phyloP scores from a whole-genome alignment of 208 protist genomes.

The Leishmania turanica region DNA sequence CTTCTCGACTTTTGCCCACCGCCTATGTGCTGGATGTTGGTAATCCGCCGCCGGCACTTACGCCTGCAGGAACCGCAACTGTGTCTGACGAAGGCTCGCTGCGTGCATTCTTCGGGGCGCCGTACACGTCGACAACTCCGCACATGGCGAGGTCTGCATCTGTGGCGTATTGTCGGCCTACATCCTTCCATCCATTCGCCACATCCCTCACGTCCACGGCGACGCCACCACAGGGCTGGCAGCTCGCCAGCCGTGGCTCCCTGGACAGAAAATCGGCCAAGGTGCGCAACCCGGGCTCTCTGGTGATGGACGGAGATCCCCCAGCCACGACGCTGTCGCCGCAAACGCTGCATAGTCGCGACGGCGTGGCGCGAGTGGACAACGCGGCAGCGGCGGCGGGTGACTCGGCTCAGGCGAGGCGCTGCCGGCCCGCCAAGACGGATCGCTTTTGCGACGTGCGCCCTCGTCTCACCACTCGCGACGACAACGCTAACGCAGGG shows the following conservation, averaged over 20 bases:
- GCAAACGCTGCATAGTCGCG: background rate
- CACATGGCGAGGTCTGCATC: background rate
- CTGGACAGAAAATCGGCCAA: background rate
- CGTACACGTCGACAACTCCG: background rate
- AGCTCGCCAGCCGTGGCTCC: too few relatives aligned
- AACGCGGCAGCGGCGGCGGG: background rate
- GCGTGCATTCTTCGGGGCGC: background rate
- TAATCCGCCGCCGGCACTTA: background rate
- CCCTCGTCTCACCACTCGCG: background rate
- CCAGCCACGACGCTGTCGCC: background rate
- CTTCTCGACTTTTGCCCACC: conserved; percentile 2
- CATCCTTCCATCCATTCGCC: conserved; percentile 1
- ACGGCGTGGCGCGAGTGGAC: background rate
- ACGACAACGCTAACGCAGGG: background rate
- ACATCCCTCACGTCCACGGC: background rate
- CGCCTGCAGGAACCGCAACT: background rate
- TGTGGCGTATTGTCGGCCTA: conserved; percentile 7
- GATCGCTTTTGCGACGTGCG: background rate
- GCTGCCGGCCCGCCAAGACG: conserved; percentile 8
- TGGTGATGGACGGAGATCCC: background rate
- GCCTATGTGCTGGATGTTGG: background rate
- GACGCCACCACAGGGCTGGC: background rate
- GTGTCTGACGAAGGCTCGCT: conserved; percentile 2
- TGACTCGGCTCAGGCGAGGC: too few relatives aligned
- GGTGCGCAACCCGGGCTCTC: background rate